Evolutionary conservation across 441 rosid genomes (phyloP).

Genomic region (Erodium chrysanthum): DNA sequence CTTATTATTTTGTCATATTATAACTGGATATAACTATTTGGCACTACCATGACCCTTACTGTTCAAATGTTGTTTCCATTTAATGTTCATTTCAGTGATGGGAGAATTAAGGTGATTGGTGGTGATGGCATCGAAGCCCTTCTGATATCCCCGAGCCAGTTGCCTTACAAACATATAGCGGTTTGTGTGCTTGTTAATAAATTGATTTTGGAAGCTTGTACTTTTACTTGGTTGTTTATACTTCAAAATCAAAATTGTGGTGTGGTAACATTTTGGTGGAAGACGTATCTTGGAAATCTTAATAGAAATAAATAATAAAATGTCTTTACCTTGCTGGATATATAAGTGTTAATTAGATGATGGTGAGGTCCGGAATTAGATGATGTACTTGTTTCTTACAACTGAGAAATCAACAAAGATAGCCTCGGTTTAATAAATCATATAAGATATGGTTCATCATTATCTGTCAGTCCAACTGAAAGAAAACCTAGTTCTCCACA

Average conservation of each 20-base stretch:
- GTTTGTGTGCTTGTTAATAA: slow-evolving; percentile 24
- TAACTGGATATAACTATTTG: slow-evolving; percentile 38
- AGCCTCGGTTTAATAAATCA: too few relatives aligned
- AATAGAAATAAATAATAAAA: too few relatives aligned
- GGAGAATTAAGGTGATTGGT: slow-evolving; percentile 61
- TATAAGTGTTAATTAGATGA: too few relatives aligned
- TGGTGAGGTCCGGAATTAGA: too few relatives aligned
- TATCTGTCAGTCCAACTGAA: too few relatives aligned
- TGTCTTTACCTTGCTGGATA: too few relatives aligned
- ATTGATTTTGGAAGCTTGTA: neutral
- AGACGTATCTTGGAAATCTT: neutral
- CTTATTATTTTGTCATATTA: slow-evolving; percentile 22
- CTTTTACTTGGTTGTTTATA: neutral
- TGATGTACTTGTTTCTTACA: too few relatives aligned
- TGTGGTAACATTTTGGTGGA: neutral
- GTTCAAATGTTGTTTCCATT: neutral
- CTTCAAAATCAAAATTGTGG: neutral
- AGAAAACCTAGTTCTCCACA: too few relatives aligned
- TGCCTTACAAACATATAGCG: slow-evolving; percentile 51
- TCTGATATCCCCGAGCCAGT: slow-evolving; percentile 46
- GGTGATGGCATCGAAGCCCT: slow-evolving; percentile 52
- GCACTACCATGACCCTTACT: too few relatives aligned
- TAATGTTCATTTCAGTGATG: slow-evolving; percentile 33
- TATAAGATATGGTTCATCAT: too few relatives aligned
- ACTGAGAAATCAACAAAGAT: too few relatives aligned